Evolutionary conservation across 768 basidiomycete genomes (phyloP).

Genomic region (Cystofilobasidium bisporidii): DNA sequence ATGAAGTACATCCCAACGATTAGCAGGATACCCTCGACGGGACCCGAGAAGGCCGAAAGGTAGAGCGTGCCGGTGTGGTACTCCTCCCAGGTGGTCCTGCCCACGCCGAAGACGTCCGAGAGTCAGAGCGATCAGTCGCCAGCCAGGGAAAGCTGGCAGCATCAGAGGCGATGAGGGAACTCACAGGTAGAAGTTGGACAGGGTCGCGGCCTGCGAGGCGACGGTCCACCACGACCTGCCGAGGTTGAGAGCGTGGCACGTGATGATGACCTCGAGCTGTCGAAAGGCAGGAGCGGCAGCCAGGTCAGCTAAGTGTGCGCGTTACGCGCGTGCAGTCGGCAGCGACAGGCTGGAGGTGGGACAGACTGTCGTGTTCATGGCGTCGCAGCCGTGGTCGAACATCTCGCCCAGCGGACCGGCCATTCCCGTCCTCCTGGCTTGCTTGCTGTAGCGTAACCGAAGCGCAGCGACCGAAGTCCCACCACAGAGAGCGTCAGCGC

Average conservation of each 20-base stretch:
- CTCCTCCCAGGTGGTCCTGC: constrained; percentile 29
- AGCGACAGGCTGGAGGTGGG: constrained; percentile 18
- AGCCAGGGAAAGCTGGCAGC: too few species aligned
- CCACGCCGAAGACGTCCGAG: too few species aligned
- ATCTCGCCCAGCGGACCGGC: constrained; percentile 94
- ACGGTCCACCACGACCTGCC: constrained; percentile 97
- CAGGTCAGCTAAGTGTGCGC: too few species aligned
- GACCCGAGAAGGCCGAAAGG: constrained; percentile 87
- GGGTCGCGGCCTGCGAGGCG: constrained; percentile 63
- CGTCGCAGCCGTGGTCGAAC: constrained; percentile 97
- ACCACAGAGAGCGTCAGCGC: not conserved
- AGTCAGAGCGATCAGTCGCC: too few species aligned
- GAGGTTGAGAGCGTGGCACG: constrained; percentile 73
- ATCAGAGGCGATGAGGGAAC: constrained; percentile 15
- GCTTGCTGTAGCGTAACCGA: constrained; percentile 54
- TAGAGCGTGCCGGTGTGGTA: constrained; percentile 61
- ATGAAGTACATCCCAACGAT: constrained; percentile 66
- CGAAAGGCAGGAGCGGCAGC: not conserved
- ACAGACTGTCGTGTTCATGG: constrained; percentile 81
- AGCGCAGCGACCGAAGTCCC: too few species aligned
- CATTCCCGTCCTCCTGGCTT: constrained; percentile 91
- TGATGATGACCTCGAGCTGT: constrained; percentile 78
- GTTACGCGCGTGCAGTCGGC: too few species aligned
- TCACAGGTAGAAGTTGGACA: constrained; percentile 64
- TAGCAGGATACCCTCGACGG: constrained; percentile 90